Evolutionary conservation across 306 rosid species (phyloP).

Genomic region (Canavalia ensiformis): DNA sequence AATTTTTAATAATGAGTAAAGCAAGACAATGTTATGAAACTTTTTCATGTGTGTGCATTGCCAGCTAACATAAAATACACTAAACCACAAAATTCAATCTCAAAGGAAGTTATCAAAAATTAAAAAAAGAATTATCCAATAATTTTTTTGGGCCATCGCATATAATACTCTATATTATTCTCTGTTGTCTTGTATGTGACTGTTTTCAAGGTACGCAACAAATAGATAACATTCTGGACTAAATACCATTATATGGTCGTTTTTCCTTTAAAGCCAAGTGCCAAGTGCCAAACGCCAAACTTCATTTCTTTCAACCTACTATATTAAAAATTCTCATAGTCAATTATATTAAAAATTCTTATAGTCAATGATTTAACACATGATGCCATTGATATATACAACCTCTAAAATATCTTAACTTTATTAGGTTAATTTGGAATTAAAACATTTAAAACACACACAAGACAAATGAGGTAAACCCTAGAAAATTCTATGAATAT

Average conservation of each 20-base stretch:
- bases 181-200: too few relatives aligned
- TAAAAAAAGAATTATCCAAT: background rate
- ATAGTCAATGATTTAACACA: background rate
- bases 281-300: too few relatives aligned
- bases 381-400: background rate
- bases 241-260: background rate
- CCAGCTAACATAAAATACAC: too few relatives aligned
- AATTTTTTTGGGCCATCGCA: background rate
- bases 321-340: too few relatives aligned
- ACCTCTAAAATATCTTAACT: background rate
- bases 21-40: background rate
- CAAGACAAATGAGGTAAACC: background rate
- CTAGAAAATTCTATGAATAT: background rate
- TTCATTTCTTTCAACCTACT: slow-evolving; percentile 2
- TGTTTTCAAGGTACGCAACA: background rate
- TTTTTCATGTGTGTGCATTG: too few relatives aligned
- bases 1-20: too few relatives aligned
- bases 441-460: background rate
- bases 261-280: too few relatives aligned
- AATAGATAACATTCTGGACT: background rate
- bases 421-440: background rate
- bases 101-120: background rate
- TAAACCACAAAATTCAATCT: too few relatives aligned
- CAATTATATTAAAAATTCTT: too few relatives aligned
- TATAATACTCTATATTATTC: background rate